Conservation (phyloP, 768 basidiomycete species). For the Tylopilus felleus region DNA sequence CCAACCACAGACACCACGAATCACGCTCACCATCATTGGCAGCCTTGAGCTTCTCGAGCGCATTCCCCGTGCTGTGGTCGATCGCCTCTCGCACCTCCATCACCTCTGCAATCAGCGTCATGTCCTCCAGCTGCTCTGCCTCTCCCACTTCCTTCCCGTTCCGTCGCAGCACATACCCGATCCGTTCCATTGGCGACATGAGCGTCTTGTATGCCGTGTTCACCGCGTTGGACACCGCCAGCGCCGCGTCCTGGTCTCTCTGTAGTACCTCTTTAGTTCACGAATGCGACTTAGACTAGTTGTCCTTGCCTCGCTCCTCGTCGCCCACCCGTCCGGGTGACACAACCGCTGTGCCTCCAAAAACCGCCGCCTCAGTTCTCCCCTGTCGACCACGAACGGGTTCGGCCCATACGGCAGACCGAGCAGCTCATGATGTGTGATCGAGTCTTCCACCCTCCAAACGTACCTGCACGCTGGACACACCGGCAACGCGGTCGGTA, state of each 20-base stretch:
- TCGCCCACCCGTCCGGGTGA: constrained; percentile 86
- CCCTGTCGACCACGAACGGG: constrained; percentile 66
- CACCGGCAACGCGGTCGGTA: constrained; percentile 68
- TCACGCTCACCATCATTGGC: constrained; percentile 53
- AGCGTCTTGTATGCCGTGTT: constrained; percentile 84
- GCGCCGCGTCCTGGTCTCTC: constrained; percentile 24
- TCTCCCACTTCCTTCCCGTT: constrained; percentile 62
- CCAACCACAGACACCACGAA: not conserved
- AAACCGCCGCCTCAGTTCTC: constrained; percentile 61
- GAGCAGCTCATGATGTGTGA: constrained; percentile 67
- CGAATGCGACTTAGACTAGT: constrained; percentile 1
- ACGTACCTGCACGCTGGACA: constrained; percentile 74
- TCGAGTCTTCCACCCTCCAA: constrained; percentile 48
- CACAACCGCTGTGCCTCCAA: constrained; percentile 68
- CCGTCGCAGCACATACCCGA: constrained; percentile 73
- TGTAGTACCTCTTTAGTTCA: constrained; percentile 13
- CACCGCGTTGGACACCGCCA: constrained; percentile 59
- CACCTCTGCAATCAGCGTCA: constrained; percentile 67
- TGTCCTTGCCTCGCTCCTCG: constrained; percentile 53
- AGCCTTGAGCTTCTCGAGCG: constrained; percentile 48
- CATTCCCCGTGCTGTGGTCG: constrained; percentile 50
- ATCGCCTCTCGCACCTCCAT: constrained; percentile 78
- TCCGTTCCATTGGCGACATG: constrained; percentile 66
- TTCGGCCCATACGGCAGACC: constrained; percentile 59
- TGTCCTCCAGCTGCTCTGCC: constrained; percentile 68